Base-by-base conservation (phyloP, 768 basidiomycete genomes). In the Leccinum boreale region DNA sequence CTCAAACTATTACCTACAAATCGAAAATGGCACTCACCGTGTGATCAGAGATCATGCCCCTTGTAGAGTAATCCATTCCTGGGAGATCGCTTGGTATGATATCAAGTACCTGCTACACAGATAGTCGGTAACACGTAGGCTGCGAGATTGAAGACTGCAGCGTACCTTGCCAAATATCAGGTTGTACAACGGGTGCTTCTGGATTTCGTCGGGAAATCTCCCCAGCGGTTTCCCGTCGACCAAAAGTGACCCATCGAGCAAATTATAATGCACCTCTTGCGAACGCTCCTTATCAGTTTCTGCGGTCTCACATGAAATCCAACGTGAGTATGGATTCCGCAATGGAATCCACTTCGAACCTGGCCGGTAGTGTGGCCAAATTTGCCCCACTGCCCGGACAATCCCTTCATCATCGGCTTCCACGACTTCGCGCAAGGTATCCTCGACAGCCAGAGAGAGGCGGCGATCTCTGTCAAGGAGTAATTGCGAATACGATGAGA, bases 211-310 rank as follows among this genome's bases (percentile, higher is more conserved):
- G 0, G 80, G 77, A 14, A 82, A 70, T 23, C 69, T 72, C 0
- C 65, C 67, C 5, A 73, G 55, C 1, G 74, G 70, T 56, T 72
- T 72, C 7, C 80, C 80, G 11, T 77, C 64, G 10, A 83, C 68
- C 17, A 81, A 68, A 1, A 83, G 65, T 23, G 62, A 50, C 12
- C 80, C 80, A 17, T 70, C 62, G 0, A 71, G 48, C 10, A 70
- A 5, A 33, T 73, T 65, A 8, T 65, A 46, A 17, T 66, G 56
- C 4, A 73, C 64, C 7, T 6, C 21, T 28, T 71, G 71, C 4
- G 71, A 63, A 9, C 23, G 23, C n/a, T 62, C 60, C 3, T 12
- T 14, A 10, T 10, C 9, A 0, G 60, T 54, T 1, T 21, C 1
- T 1, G 61, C 54, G 2, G 72, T 73, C 9, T 4, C 39, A 19